These are phyloP conservation scores for Waitea zeae DNA, from an alignment of 1,284 basidiomycete genomes.

Conservation along the genomic window DNA sequence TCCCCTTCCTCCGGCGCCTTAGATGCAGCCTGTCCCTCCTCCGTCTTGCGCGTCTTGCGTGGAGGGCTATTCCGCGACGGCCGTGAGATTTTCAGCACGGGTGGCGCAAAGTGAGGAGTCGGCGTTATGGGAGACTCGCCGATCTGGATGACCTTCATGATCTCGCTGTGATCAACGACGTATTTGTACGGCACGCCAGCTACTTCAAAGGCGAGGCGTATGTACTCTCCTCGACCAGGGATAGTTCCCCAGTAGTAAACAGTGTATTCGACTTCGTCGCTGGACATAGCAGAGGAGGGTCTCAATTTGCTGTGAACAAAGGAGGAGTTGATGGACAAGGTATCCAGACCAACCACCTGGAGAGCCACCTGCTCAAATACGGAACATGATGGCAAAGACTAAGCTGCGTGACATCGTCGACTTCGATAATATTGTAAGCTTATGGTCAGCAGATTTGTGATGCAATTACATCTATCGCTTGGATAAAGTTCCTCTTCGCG, in stretches of 20 bases:
- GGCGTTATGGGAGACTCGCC: slow-evolving; percentile 13
- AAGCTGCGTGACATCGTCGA: no score
- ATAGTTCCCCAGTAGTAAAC: slow-evolving; percentile 15
- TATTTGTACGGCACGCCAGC: slow-evolving; percentile 21
- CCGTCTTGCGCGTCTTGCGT: slow-evolving; percentile 1
- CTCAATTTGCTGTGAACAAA: no score
- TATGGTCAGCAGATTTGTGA: no score
- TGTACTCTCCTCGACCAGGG: slow-evolving; percentile 27
- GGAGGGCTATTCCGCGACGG: neutral
- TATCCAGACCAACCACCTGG: no score
- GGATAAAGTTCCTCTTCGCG: no score
- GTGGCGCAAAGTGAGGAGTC: slow-evolving; percentile 19
- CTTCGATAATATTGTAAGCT: no score
- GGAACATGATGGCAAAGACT: no score
- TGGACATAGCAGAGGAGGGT: no score
- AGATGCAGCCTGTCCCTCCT: neutral
- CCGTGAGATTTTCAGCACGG: slow-evolving; percentile 15
- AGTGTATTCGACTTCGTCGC: no score
- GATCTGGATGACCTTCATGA: slow-evolving; percentile 8
- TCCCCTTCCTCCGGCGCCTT: slow-evolving; percentile 1
- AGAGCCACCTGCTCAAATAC: no score
- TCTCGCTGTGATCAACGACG: slow-evolving; percentile 6
- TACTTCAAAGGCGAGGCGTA: slow-evolving; percentile 26
- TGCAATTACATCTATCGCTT: no score
- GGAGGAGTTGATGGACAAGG: no score